Base-by-base conservation (phyloP, 805 yeast genomes). In the Lachancea sp. region DNA sequence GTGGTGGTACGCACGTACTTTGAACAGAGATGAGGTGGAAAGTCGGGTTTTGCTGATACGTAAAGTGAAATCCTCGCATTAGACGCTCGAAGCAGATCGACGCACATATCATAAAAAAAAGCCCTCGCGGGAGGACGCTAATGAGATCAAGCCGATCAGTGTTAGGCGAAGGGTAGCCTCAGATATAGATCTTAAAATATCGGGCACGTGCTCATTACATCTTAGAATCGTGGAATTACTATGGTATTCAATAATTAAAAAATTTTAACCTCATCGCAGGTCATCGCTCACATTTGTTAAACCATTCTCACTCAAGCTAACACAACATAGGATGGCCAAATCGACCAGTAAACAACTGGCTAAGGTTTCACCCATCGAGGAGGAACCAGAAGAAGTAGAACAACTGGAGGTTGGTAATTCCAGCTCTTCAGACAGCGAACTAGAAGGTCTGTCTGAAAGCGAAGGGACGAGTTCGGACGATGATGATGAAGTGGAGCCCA, bases 381-480 rank as follows among this genome's bases (percentile, higher is more conserved):
- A 46, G 34, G 42, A 43, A 28, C 46, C 41, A 33, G 57, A 55
- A 39, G 56, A n/a, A n/a, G n/a, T n/a, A n/a, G n/a, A 56, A 40
- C 53, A 56, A 42, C 45, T 56, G 20, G 54, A 49, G 31, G 17
- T 41, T 13, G 29, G 13, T 6, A 59, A 51, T n/a, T 41, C 51
- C 25, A 58, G 54, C 9, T 52, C 50, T 13, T 61, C 57, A 22
- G 55, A 51, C 12, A 50, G 49, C 29, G 53, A 50, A 6, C 48
- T 59, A 22, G 60, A 56, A 25, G 70, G 63, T n/a, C 43, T 57
- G 20, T 48, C 55, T 20, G 56, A 50, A 17, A 49, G 56, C 17
- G 39, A 36, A 25, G 64, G 61, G 19, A 17, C 26, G 36, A 30
- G 30, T 16, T 34, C 38, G 16, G 42, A 29, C n/a, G 38, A 34